Evolutionary conservation across 2,329 filamentous ascomycete species (phyloP), one percentile per base, ranked within the genome.

Genomic region (Pseudogymnoascus sp.): DNA sequence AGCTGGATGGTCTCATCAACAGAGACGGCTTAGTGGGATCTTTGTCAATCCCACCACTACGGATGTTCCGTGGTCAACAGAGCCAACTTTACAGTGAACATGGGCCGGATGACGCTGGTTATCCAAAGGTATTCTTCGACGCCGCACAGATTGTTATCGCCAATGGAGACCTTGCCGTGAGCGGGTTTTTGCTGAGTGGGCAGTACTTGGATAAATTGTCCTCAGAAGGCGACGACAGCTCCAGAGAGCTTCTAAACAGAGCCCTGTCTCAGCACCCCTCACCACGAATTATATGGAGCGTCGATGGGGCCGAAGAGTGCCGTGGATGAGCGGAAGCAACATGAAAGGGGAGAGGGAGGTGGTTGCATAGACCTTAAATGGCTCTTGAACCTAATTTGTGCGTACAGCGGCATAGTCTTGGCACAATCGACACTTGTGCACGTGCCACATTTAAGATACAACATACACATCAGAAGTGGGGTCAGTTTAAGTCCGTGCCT

Each of bases 121-220:
- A 73, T 17, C 13, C 64, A 5, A 59, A 65, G 7, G 66, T 67
- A 5, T 73, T 69, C 39, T 39, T 67, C 33, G 62, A 72, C 62
- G 71, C 71, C 37, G 58, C 66, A 31, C 64, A 70, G 40, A 64
- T 72, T 40, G 62, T 61, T 40, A 67, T 74, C 47, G 66, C 65
- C 8, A 67, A 72, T 68, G 64, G 69, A 8, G 71, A 74, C 63
- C 60, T 71, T 21, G 70, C 67, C 31, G 72, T 63, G 72, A 62
- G 62, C 63, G 64, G 6, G 61, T 72, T 39, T 74, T 74, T 39
- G 63, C 62, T 5, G 61, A 69, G 60, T 62, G 60, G 47, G 68
- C 67, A 17, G 60, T 29, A 37, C 60, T 44, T 65, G 60, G 24
- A n/a, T 68, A 64, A 61, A 60, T 6, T 44, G 11, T 44, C 5